Evolutionary conservation across 768 basidiomycete species (phyloP), one percentile per base, ranked within the genome.

Genomic region (Mrakia hoshinonis): DNA sequence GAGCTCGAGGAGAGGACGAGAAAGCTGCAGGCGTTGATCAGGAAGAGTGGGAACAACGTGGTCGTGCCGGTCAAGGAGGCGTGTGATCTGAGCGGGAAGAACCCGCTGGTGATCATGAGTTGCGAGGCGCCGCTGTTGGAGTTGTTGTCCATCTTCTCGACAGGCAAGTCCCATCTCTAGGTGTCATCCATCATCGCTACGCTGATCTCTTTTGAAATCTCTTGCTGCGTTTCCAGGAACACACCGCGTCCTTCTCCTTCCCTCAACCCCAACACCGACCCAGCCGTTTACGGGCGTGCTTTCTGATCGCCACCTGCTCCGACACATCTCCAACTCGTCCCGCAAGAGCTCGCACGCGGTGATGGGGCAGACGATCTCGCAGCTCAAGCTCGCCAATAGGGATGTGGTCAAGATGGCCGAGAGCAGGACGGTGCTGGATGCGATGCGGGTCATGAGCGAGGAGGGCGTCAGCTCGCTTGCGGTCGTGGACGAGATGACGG

Each of bases 391-490:
- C 18, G 58, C 31, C 29, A 36, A 22, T n/a, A 29, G 36, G 20
- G 58, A 61, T 22, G 58, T 61, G 15, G 58, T 61, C 18, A 61
- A 61, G 36, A 36, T 61, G 34, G 31, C 34, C 11, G 58, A 61
- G 11, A 36, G 31, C 5, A 61, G 34, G 43, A 47, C 63, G 9
- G 63, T 64, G n/a, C 39, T 64, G 43, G 63, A 64, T 24, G 39
- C 43, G 26, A 64, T 64, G 63, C 18, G 63, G 15, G 47, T 49
- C 18, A 46, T 64, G 43, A 47, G 43, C 13, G 39, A 46, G 43
- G 63, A 64, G 63, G 63, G 63, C 18, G 63, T 64, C 34, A 47
- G 43, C 63, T 64, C 63, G 26, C 24, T 64, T 24, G 63, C 63
- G 2, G 63, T 64, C 2, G 43, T 64, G 5, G 63, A 64, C 12